Evolutionary conservation across 2,329 filamentous ascomycete genomes (phyloP).

Genomic region (Aspergillus niger): DNA sequence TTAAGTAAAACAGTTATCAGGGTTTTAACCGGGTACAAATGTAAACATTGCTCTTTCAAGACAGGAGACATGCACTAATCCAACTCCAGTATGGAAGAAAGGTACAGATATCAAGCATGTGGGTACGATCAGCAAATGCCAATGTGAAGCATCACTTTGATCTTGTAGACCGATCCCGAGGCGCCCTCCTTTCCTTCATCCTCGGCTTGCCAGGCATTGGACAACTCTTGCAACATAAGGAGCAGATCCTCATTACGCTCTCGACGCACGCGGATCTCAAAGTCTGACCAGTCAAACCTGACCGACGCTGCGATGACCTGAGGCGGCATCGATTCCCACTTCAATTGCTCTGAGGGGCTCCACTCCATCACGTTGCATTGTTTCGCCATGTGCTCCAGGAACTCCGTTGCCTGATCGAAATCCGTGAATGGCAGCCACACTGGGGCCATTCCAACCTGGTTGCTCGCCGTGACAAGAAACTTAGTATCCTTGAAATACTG

Average conservation of each 20-base stretch:
- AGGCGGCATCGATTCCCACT: not conserved
- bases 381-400: slow-evolving; percentile 19
- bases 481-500: not conserved
- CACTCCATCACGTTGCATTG: slow-evolving; percentile 17
- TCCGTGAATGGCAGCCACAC: slow-evolving; percentile 20
- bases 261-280: slow-evolving; percentile 23
- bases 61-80: no score
- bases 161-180: not conserved
- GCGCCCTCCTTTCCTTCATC: not conserved
- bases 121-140: no score
- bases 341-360: slow-evolving; percentile 15
- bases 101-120: no score
- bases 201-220: slow-evolving; percentile 18
- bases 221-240: slow-evolving; percentile 15
- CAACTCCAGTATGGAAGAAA: no score
- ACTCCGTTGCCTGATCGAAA: slow-evolving; percentile 18
- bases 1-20: no score
- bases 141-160: not conserved
- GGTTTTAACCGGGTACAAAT: no score
- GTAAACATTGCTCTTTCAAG: no score
- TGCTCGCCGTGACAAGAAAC: slow-evolving; percentile 21
- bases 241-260: slow-evolving; percentile 21
- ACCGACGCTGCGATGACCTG: slow-evolving; percentile 21
- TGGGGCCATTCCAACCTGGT: slow-evolving; percentile 17
- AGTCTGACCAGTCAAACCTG: slow-evolving; percentile 23